Base-by-base conservation (phyloP, 768 basidiomycete species). In the Peribolospora kevripleyi region DNA sequence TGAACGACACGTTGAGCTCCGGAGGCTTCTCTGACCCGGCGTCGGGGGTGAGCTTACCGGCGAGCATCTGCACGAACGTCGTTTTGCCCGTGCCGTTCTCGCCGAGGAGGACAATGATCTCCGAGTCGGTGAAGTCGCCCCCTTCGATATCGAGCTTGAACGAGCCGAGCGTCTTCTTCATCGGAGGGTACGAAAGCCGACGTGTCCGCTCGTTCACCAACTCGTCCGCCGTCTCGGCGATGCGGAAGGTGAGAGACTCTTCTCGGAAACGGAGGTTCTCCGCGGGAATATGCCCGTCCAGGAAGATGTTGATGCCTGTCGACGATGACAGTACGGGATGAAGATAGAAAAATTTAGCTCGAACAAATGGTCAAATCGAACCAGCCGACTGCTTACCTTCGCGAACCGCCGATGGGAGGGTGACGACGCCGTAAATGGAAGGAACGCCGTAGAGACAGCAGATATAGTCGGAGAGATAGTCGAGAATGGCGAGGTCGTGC, bases 1-100 rank as follows among this genome's bases (percentile, higher is more conserved):
- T 98, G 64, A 97, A 74, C 25, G 87, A 91, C n/a, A 97, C 87
- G 1, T 77, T 68, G 56, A 93, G 71, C 68, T 82, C 81, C 42
- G 60, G 61, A 25, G 25, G 25, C 50, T 80, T 76, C 68, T 83
- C 81, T 49, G 72, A 65, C 42, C 55, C 58, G 55, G 67, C 62
- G 69, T 98, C 93, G 5, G 91, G 91, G 14, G 74, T 78, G 57
- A 68, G 53, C 62, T 93, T 90, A 45, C 93, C 93, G 1, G 88
- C 87, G 52, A 98, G 75, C 54, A 98, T 71, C 58, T 90, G 84
- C 55, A 98, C 87, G 67, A 98, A 86, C 1, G 93, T 98, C 48
- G 93, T 95, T 74, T 98, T 98, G 45, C 93, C 90, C 3, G 87
- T 98, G 51, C 93, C 93, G 69, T 98, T 98, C 75, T 98, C 93